These are phyloP conservation scores for Fraxinus excelsior DNA, from an alignment of 257 asterid genomes.

Conservation along the genomic window DNA sequence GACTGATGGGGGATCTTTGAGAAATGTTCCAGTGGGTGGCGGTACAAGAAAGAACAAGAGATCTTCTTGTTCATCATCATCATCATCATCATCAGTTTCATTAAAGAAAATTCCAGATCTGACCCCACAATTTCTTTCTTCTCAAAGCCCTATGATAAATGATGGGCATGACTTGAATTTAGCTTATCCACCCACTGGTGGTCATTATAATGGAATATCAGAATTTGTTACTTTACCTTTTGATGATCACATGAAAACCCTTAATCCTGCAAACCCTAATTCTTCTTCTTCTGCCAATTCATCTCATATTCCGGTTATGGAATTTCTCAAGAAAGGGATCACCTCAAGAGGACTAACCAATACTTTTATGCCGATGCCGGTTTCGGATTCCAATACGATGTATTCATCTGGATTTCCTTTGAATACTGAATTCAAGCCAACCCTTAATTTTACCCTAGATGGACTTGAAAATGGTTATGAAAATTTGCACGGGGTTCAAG, in stretches of 20 bases:
- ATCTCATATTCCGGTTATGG: slow-evolving; percentile 38
- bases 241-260: slow-evolving; percentile 3
- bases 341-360: slow-evolving; percentile 29
- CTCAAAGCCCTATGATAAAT: slow-evolving; percentile 54
- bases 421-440: slow-evolving; percentile 44
- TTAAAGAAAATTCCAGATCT: slow-evolving; percentile 43
- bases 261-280: slow-evolving; percentile 36
- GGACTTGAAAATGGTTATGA: slow-evolving; percentile 40
- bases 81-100: slow-evolving; percentile 27
- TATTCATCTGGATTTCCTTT: slow-evolving; percentile 37
- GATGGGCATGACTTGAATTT: slow-evolving; percentile 48
- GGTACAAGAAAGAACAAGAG: slow-evolving; percentile 76
- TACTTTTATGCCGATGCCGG: slow-evolving; percentile 40
- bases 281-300: slow-evolving; percentile 12
- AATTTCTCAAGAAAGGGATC: slow-evolving; percentile 37
- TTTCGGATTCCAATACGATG: slow-evolving; percentile 35
- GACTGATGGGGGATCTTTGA: slow-evolving; percentile 81
- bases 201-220: slow-evolving; percentile 25
- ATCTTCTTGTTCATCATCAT: slow-evolving; percentile 33
- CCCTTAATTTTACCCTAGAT: slow-evolving; percentile 60
- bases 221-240: slow-evolving; percentile 28
- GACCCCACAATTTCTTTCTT: slow-evolving; percentile 24
- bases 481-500: slow-evolving; percentile 33
- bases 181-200: slow-evolving; percentile 33
- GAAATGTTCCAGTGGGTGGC: slow-evolving; percentile 91